These are phyloP conservation scores for Carex scoparia DNA, from an alignment of 176 grass and related monocot species.

Conservation along the genomic window DNA sequence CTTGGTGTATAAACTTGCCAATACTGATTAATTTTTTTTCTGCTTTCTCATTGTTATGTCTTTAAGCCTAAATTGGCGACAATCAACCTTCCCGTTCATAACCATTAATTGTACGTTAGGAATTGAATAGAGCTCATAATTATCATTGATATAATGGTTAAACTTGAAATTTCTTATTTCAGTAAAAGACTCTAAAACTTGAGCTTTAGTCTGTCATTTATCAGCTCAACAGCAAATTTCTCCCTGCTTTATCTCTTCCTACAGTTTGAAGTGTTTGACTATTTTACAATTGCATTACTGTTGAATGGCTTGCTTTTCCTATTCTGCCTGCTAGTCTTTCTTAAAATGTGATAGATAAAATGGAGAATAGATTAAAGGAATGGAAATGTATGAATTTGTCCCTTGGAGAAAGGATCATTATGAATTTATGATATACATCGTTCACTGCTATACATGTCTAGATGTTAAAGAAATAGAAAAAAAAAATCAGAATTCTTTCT, in stretches of 20 bases:
- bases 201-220: not conserved
- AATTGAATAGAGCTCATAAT: not conserved
- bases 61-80: not conserved
- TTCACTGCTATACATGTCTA: too few relatives aligned
- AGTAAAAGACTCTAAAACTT: not conserved
- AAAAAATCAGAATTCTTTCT: too few relatives aligned
- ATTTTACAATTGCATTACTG: too few relatives aligned
- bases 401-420: too few relatives aligned
- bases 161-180: not conserved
- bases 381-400: too few relatives aligned
- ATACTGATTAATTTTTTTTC: not conserved
- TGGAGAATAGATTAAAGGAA: too few relatives aligned
- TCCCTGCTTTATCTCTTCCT: conserved; percentile 4
- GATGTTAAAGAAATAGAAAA: too few relatives aligned
- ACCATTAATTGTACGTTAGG: not conserved
- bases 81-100: conserved; percentile 1
- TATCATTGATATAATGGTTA: not conserved
- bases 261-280: conserved; percentile 22
- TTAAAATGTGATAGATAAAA: too few relatives aligned
- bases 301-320: too few relatives aligned
- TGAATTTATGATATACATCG: too few relatives aligned
- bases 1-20: not conserved
- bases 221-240: not conserved
- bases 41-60: not conserved
- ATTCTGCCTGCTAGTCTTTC: too few relatives aligned